Percentiles rank a stretch among this genome's conserved stretches.
Conservation (phyloP, 164 flowering plant genomes). For the Magnolia sinica region DNA sequence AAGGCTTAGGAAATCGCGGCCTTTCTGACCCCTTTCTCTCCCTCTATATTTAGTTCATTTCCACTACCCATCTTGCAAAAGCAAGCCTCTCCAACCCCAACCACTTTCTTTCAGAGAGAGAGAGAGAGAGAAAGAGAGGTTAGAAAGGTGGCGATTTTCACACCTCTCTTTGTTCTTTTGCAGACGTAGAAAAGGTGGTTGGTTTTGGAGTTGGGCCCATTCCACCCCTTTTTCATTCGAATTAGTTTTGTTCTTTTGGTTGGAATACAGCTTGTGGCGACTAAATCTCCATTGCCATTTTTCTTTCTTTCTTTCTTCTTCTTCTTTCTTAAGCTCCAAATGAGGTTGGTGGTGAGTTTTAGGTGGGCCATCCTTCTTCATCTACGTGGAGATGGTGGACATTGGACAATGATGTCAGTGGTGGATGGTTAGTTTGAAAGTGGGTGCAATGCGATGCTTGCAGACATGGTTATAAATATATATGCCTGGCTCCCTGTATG, state of each 20-base stretch:
- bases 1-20: conserved; percentile 14
- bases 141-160: not conserved
- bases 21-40: conserved; percentile 11
- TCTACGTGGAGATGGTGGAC: not conserved
- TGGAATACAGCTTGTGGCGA: not conserved
- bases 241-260: not conserved
- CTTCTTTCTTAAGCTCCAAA: not conserved
- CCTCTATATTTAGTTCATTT: not conserved
- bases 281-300: not conserved
- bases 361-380: not conserved
- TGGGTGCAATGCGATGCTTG: not conserved
- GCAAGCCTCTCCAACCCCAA: not conserved
- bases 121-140: not conserved
- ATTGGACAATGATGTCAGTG: not conserved
- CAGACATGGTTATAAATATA: not conserved
- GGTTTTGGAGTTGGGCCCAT: not conserved
- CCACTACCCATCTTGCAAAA: not conserved
- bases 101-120: not conserved
- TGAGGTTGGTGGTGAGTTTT: not conserved
- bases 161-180: conserved; percentile 9
- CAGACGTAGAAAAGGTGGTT: not conserved
- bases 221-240: not conserved
- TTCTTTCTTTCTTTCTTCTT: not conserved
- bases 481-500: conserved; percentile 95
- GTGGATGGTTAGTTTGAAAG: conserved; percentile 1